Evolutionary conservation across 2,329 filamentous ascomycete species (phyloP).

Genomic region (Trichoderma aggressivum): DNA sequence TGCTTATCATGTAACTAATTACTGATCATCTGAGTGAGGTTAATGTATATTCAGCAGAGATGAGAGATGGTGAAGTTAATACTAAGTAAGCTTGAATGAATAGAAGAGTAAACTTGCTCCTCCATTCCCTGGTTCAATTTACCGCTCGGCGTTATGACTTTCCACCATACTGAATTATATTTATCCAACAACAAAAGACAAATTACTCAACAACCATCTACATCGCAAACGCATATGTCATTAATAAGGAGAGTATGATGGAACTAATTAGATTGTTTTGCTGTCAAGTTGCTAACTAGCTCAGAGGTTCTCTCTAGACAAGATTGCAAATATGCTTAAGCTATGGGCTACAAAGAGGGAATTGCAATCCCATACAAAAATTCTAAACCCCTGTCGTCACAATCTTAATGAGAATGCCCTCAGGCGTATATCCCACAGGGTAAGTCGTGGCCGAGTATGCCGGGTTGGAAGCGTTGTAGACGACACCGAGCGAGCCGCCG

Average conservation of each 20-base stretch:
- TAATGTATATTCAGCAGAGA: too few relatives aligned
- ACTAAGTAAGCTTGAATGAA: neutral
- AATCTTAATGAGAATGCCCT: neutral
- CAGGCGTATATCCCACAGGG: neutral
- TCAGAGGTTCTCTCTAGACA: neutral
- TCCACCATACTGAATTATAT: too few relatives aligned
- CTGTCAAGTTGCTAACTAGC: too few relatives aligned
- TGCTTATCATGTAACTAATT: neutral
- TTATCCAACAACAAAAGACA: too few relatives aligned
- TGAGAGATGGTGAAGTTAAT: neutral
- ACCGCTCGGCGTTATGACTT: too few relatives aligned
- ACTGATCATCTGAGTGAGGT: neutral
- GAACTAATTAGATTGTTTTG: neutral
- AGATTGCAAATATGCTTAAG: neutral
- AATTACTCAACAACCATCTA: too few relatives aligned
- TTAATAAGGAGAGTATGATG: neutral
- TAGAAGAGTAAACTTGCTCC: neutral
- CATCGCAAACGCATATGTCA: neutral
- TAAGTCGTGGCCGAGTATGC: neutral
- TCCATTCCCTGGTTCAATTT: neutral
- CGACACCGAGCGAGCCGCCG: neutral
- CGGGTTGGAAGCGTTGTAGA: neutral
- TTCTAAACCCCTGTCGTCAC: neutral
- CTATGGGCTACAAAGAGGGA: neutral
- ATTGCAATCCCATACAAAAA: rapidly evolving